phyloP scores from a whole-genome alignment of 1,284 basidiomycete genomes.

The Cryptococcus sp. region DNA sequence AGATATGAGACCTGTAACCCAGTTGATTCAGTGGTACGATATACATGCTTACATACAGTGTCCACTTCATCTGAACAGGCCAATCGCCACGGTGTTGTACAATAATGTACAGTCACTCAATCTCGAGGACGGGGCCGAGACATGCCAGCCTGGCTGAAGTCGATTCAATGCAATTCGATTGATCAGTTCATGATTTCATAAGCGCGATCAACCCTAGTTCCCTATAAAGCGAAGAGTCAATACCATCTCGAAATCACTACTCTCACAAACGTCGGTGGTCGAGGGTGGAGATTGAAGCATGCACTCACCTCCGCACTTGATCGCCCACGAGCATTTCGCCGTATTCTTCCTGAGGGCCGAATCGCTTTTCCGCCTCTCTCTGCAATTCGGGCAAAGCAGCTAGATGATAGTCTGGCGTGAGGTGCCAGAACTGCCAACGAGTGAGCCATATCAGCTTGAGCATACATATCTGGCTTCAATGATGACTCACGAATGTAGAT shows the following conservation, averaged over 20 bases:
- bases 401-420: constrained; percentile 79
- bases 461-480: neutral
- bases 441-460: neutral
- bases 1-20: too few relatives aligned
- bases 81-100: neutral
- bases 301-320: constrained; percentile 74
- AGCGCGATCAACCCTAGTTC: constrained; percentile 80
- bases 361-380: constrained; percentile 48
- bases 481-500: constrained; percentile 66
- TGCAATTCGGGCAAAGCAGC: constrained; percentile 63
- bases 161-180: neutral
- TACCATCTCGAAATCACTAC: too few relatives aligned
- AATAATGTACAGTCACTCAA: neutral
- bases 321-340: constrained; percentile 79
- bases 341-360: constrained; percentile 59
- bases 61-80: too few relatives aligned
- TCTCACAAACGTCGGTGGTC: too few relatives aligned
- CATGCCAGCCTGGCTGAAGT: neutral
- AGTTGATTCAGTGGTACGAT: too few relatives aligned
- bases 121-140: neutral
- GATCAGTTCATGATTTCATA: constrained; percentile 56
- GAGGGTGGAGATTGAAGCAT: neutral
- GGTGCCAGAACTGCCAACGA: constrained; percentile 70
- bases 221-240: constrained; percentile 52
- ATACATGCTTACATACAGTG: too few relatives aligned